Evolutionary conservation across 306 rosid genomes (phyloP), one percentile per base, ranked within the genome.

Genomic region (Malus fusca): DNA sequence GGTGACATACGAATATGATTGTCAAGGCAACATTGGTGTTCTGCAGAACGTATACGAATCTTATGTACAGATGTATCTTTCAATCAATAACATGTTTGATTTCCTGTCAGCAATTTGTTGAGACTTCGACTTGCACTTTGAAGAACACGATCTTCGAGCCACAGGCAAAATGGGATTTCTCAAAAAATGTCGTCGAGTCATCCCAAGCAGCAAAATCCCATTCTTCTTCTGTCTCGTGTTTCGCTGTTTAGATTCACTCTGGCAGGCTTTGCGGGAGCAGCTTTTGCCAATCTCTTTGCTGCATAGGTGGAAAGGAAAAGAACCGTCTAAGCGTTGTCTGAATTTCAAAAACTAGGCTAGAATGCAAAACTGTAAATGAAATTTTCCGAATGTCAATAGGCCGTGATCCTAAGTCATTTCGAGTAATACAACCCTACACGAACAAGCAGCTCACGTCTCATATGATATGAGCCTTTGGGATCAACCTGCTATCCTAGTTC

Each of bases 201-300:
- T 6, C 83, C 66, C 46, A 88, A 81, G 82, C 96, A 91, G 78
- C 96, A 91, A 81, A 82, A 80, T 8, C 48, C 13, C 79, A 55
- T 66, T 82, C 88, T 78, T 75, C 87, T 85, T 68, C 81, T 76
- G 42, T 71, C 81, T 78, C 60, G 81, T 23, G 62, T 61, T 81
- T 74, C 86, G 25, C 73, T 77, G 85, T 79, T 84, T 43, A 91
- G 82, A 65, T 55, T 84, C 86, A 87, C 78, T 70, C 89, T 89
- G 1, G 77, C 26, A 64, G 85, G 88, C 79, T 81, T 87, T 73
- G 84, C 5, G 6, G 89, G 91, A 21, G 69, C 70, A 67, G 88
- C 88, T 68, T 58, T 88, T 64, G 91, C 90, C 19, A 91, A 81
- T 85, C 89, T 88, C 84, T 85, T 87, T 44, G 88, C 96, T 91